Evolutionary conservation across 73 alveolate species (phyloP), one percentile per base, ranked within the genome.

Genomic region (Uronychia setigera): DNA sequence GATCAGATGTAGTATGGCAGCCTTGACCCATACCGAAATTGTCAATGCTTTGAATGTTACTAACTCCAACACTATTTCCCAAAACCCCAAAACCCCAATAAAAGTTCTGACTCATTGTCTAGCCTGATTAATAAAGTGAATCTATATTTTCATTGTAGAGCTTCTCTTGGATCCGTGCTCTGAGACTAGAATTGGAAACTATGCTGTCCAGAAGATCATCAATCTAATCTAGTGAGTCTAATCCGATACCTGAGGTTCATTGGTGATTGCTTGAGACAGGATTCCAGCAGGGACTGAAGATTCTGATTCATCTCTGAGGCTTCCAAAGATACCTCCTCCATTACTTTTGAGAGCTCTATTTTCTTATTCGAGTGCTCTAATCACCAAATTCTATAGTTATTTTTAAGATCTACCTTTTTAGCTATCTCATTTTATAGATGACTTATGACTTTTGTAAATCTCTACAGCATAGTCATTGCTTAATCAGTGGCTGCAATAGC

Each of bases 361-460:
- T 46, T 46, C 67, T 46, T 46, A 19, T 19, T 46, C 67, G 5
- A 46, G 19, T 5, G 67, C 67, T 46, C 67, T 46, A 19, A 46
- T 46, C 19, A 11, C n/a, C 67, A 46, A 46, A 46, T 46, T 46
- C 67, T 46, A 19, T 5, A 5, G 67, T 46, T 46, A 46, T 11
- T 19, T 19, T 5, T 19, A 46, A 19, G n/a, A n/a, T n/a, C 19
- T 19, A 46, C 59, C 26, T 78, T 78, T 29, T 78, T 78, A 0
- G 84, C 13, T 78, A 78, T 9, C 75, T 78, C 84, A 26, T 31
- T 78, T 34, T 78, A 75, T 28, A 78, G 35, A 26, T 78, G 84
- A 1, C 34, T 78, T 9, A 78, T 78, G 11, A 78, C 84, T 32
- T 78, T 78, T 29, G 84, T 78, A 1, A 78, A 28, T 33, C 75